Evolutionary conservation across 345 rosid genomes (phyloP).

Genomic region (Syzygium oleosum): DNA sequence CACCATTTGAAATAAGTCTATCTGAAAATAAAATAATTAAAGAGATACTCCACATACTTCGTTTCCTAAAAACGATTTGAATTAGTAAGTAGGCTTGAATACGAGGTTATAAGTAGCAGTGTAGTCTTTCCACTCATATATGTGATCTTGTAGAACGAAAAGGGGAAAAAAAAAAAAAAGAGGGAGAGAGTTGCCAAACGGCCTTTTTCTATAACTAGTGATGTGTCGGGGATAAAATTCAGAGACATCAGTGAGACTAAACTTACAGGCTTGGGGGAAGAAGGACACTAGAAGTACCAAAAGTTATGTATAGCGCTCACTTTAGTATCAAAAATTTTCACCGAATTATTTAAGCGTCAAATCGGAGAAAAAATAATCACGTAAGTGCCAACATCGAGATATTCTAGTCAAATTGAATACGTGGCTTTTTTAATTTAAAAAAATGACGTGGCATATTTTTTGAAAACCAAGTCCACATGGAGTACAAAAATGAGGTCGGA

Average conservation of each 20-base stretch:
- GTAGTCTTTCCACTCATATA: neutral
- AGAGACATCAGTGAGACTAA: neutral
- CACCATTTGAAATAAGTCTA: neutral
- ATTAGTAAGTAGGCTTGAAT: neutral
- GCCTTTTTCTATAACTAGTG: neutral
- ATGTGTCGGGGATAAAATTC: neutral
- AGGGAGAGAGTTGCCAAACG: neutral
- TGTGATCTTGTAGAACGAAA: neutral
- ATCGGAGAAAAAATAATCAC: no score
- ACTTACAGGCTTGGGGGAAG: neutral
- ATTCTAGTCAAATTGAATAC: no score
- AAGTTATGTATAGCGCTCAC: no score
- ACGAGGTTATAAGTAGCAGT: neutral
- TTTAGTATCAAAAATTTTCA: no score
- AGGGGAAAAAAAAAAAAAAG: neutral
- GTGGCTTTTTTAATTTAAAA: no score
- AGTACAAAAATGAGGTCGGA: no score
- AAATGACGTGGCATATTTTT: no score
- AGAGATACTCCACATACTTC: neutral
- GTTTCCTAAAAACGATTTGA: neutral
- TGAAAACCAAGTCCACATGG: no score
- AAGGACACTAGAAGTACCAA: no score
- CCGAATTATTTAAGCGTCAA: no score
- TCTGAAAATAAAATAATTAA: neutral
- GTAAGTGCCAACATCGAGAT: no score